Evolutionary conservation across 345 rosid genomes (phyloP).

Genomic region (Barbarea vulgaris): DNA sequence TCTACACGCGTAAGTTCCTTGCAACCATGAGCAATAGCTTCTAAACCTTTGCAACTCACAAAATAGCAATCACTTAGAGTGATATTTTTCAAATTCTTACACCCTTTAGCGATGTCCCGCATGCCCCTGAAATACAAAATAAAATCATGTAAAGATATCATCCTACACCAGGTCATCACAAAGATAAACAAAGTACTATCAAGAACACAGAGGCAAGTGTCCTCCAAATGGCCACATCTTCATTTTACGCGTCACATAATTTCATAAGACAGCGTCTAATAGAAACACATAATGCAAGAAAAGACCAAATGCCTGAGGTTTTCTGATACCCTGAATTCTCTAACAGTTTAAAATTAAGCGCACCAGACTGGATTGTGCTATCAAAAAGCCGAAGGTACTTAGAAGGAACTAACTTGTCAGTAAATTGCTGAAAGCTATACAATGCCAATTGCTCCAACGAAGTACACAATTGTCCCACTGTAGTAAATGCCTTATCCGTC

Average conservation of each 20-base stretch:
- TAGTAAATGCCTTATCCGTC: constrained; percentile 69
- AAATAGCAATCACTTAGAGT: constrained; percentile 79
- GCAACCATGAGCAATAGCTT: constrained; percentile 79
- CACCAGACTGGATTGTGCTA: neutral
- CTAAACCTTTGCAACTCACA: constrained; percentile 77
- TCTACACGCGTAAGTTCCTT: constrained; percentile 78
- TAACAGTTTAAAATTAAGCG: neutral
- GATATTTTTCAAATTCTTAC: constrained; percentile 74
- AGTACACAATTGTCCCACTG: constrained; percentile 62
- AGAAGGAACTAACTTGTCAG: constrained; percentile 62
- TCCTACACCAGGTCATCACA: neutral
- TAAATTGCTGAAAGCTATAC: constrained; percentile 72
- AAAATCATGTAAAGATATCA: constrained; percentile 24
- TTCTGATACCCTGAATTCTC: neutral
- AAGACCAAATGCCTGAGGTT: neutral
- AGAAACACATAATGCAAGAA: neutral
- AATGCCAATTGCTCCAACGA: constrained; percentile 79
- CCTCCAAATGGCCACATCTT: neutral
- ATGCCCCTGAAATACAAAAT: constrained; percentile 70
- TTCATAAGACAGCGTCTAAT: neutral
- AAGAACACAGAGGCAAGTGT: constrained; percentile 4
- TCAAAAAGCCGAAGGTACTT: neutral
- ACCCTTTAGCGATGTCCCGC: constrained; percentile 70
- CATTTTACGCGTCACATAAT: neutral
- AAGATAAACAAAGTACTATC: constrained; percentile 7